These are phyloP conservation scores for Hymenoscyphus occultus DNA, from an alignment of 2,329 filamentous ascomycete species.

Conservation along the genomic window DNA sequence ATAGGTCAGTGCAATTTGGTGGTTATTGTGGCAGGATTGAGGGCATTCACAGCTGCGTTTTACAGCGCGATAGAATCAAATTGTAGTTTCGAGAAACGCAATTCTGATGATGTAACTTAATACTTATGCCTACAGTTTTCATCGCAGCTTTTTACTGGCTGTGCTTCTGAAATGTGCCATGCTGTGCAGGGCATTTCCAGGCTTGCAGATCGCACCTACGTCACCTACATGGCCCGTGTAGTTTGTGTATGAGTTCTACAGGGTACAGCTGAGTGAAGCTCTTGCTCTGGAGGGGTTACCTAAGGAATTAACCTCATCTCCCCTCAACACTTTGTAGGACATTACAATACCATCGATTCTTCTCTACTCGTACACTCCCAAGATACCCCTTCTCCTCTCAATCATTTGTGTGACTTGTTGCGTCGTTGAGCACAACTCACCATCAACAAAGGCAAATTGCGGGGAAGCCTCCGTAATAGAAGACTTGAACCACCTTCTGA, in stretches of 20 bases:
- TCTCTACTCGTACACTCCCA: neutral
- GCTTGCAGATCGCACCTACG: neutral
- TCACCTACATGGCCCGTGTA: neutral
- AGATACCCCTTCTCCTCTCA: neutral
- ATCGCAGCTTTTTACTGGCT: neutral
- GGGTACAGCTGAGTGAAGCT: neutral
- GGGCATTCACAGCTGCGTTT: neutral
- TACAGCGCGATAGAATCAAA: neutral
- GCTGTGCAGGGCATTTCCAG: neutral
- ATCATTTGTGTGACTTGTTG: neutral
- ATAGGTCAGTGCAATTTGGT: neutral
- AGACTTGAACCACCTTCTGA: constrained; percentile 14
- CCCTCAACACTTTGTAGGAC: neutral
- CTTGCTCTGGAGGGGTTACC: neutral
- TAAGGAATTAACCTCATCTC: neutral
- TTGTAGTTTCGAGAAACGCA: neutral
- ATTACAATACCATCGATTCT: neutral
- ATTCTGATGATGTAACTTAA: neutral
- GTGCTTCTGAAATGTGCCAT: neutral
- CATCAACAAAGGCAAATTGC: constrained; percentile 19
- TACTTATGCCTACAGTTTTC: neutral
- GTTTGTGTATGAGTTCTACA: neutral
- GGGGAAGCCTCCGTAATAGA: constrained; percentile 25
- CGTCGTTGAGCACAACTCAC: constrained; percentile 8
- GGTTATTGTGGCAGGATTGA: neutral